Conservation (phyloP, 495 filamentous ascomycete species). For the Hypoxylon rickii region DNA sequence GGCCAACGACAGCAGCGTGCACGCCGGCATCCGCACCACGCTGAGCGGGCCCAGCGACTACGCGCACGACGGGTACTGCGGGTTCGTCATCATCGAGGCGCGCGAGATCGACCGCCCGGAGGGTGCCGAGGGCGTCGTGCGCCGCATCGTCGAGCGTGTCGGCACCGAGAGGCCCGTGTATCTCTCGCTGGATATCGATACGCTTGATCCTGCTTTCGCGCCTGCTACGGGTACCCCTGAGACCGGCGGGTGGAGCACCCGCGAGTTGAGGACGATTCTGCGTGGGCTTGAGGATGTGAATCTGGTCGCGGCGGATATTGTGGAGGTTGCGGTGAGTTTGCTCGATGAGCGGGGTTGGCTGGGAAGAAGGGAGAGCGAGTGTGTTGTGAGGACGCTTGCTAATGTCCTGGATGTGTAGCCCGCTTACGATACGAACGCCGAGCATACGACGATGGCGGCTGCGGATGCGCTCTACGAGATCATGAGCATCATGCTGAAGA, state of each 20-base stretch:
- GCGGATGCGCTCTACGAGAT: slow-evolving; percentile 85
- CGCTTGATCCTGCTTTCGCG: slow-evolving; percentile 71
- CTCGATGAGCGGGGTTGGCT: too few relatives aligned
- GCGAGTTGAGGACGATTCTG: slow-evolving; percentile 73
- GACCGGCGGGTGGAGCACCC: slow-evolving; percentile 75
- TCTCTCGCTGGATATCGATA: slow-evolving; percentile 77
- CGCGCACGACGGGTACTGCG: slow-evolving; percentile 67
- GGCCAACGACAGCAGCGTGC: slow-evolving; percentile 68
- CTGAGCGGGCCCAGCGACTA: slow-evolving; percentile 75
- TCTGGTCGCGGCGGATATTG: slow-evolving; percentile 77
- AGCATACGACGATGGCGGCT: slow-evolving; percentile 83
- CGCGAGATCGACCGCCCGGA: slow-evolving; percentile 78
- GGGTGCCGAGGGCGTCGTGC: slow-evolving; percentile 64
- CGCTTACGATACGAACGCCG: slow-evolving; percentile 84
- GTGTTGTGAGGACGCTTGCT: background rate
- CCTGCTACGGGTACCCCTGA: slow-evolving; percentile 79
- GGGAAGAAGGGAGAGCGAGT: too few relatives aligned
- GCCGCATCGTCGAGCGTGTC: slow-evolving; percentile 63
- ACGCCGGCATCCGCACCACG: slow-evolving; percentile 78
- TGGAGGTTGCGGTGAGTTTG: slow-evolving; percentile 73
- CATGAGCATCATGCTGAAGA: slow-evolving; percentile 83
- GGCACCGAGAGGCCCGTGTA: slow-evolving; percentile 71
- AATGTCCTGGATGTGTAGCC: slow-evolving; percentile 52
- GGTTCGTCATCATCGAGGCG: slow-evolving; percentile 70
- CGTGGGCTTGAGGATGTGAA: slow-evolving; percentile 72